phyloP scores from a whole-genome alignment of 169 alveolate species.

The Toxoplasma gondii region DNA sequence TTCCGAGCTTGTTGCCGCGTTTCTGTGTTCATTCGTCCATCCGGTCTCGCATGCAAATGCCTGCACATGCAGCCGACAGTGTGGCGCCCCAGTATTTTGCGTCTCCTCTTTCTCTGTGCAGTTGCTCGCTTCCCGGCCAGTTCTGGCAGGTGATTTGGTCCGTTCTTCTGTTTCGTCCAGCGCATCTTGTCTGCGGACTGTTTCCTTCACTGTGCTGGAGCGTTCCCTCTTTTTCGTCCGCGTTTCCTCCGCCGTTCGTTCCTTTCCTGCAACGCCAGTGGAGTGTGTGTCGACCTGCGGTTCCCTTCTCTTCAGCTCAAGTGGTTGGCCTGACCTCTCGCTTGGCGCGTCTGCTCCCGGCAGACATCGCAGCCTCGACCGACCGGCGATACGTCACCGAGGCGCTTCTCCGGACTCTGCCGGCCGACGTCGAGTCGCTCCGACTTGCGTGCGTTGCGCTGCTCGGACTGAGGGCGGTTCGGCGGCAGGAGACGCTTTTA shows the following conservation, averaged over 20 bases:
- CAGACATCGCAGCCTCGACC: not conserved
- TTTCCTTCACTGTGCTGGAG: too few species aligned
- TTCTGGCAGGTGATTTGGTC: too few species aligned
- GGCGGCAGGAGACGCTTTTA: not conserved
- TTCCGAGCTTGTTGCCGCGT: not conserved
- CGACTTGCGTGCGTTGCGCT: slow-evolving; percentile 1
- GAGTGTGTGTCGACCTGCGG: too few species aligned
- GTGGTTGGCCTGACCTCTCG: slow-evolving; percentile 35
- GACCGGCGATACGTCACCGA: not conserved
- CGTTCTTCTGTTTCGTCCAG: too few species aligned
- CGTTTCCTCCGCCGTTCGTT: too few species aligned
- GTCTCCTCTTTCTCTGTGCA: too few species aligned
- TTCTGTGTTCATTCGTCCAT: not conserved
- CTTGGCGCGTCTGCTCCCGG: not conserved
- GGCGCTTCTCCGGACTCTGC: slow-evolving; percentile 15
- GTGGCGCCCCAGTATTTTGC: too few species aligned
- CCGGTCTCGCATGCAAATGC: not conserved
- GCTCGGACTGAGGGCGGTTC: not conserved
- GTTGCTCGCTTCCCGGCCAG: too few species aligned
- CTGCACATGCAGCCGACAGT: too few species aligned
- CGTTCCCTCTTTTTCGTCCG: too few species aligned
- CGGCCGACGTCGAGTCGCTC: slow-evolving; percentile 3
- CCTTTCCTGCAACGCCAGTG: too few species aligned
- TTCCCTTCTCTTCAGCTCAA: not conserved
- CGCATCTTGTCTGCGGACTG: too few species aligned